Evolutionary conservation across 306 rosid genomes (phyloP).

Genomic region (Rubus parviflorus): DNA sequence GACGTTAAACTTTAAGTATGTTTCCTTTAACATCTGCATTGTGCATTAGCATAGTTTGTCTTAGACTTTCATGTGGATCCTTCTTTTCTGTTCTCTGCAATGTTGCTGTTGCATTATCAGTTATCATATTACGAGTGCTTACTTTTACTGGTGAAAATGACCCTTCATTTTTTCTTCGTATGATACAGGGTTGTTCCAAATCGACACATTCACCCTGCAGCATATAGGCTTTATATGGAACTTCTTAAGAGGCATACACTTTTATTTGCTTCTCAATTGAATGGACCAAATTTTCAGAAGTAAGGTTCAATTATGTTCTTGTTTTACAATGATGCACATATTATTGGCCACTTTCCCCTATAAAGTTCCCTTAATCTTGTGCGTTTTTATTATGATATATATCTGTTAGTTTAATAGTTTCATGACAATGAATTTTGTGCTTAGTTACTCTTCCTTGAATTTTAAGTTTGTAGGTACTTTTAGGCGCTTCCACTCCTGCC

Average conservation of each 20-base stretch:
- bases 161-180: conserved; percentile 12
- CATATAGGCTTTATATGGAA: conserved; percentile 77
- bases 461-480: background rate
- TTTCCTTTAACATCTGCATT: background rate
- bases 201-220: conserved; percentile 61
- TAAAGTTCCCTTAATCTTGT: background rate
- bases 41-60: background rate
- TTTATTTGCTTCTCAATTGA: conserved; percentile 41
- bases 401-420: background rate
- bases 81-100: background rate
- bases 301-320: conserved; percentile 40
- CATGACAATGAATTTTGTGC: background rate
- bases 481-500: background rate
- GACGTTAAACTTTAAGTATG: background rate
- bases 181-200: conserved; percentile 64
- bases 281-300: conserved; percentile 55
- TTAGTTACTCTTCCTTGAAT: background rate
- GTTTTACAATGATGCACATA: background rate
- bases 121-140: background rate
- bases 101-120: background rate
- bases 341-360: background rate
- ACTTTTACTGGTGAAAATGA: conserved; percentile 14
- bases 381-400: background rate
- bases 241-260: conserved; percentile 59
- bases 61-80: background rate